A percentile compares a stretch with the other conserved stretches of the same genome.
phyloP scores from a whole-genome alignment of 169 alveolate genomes.

The Besnoitia besnoiti region DNA sequence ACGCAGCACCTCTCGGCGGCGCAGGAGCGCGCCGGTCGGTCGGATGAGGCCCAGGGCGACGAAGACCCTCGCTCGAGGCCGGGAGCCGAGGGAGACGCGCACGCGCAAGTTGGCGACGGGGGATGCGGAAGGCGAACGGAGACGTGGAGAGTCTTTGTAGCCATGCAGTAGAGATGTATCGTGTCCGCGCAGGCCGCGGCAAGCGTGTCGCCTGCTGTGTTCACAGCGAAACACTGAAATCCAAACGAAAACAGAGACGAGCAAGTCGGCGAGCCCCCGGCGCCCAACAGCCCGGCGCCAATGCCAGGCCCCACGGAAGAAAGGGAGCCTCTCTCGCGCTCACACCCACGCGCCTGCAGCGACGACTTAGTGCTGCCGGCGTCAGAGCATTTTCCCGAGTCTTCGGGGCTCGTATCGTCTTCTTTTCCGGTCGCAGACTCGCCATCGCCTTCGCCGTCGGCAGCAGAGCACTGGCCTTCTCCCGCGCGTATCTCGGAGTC shows the following conservation, averaged over 20 bases:
- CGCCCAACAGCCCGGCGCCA: neutral
- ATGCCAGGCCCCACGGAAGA: no score
- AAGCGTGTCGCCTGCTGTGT: slow-evolving; percentile 31
- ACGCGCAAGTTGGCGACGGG: neutral
- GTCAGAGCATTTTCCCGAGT: neutral
- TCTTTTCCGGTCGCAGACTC: neutral
- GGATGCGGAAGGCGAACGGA: slow-evolving; percentile 1
- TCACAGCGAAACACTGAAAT: slow-evolving; percentile 27
- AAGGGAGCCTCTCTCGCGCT: neutral
- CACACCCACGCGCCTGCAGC: neutral
- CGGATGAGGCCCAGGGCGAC: neutral
- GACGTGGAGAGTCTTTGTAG: slow-evolving; percentile 23
- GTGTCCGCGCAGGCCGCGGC: neutral
- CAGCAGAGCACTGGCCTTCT: neutral
- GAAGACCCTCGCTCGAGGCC: neutral
- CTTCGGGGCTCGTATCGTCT: neutral
- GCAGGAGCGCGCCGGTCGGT: no score
- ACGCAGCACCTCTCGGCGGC: no score
- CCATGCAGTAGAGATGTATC: neutral
- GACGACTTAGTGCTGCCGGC: neutral
- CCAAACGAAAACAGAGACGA: neutral
- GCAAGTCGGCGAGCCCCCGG: neutral
- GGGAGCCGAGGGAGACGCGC: neutral
- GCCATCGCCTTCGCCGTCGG: neutral
- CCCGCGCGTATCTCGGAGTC: neutral